Evolutionary conservation across 805 yeast species (phyloP), one percentile per base, ranked within the genome.

Genomic region (Wickerhamomyces bovis): DNA sequence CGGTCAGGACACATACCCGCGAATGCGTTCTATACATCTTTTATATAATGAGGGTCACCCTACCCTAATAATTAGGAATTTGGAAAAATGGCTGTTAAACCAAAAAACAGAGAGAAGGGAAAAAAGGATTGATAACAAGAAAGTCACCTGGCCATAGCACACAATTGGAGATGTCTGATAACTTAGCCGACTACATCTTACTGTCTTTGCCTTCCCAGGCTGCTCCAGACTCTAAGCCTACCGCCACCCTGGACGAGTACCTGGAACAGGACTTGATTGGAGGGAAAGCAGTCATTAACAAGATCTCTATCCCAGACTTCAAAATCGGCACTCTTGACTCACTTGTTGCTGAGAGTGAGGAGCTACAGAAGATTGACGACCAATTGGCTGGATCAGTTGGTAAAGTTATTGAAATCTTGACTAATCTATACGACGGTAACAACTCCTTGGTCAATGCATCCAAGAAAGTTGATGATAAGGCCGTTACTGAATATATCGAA

Each of bases 281-380:
- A 20, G 90, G 89, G 19, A 75, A 71, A 54, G 73, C 77, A 38
- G 81, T 78, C 42, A 71, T 87, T 30, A 65, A 73, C 45, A 69
- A 75, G 46, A 77, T 85, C 48, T 70, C 72, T 31, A 72, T 89
- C 44, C 98, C 98, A 8, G 80, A 75, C 51, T 92, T 94, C 68
- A 92, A 94, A 66, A 88, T 94, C 52, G 97, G 97, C 25, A 90
- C 98, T 12, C 76, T 94, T 61, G 99, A 94, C 67, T 83, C 89
- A 26, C 75, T 94, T 50, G 95, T 94, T 45, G 81, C 85, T 57
- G 90, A 90, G 67, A 81, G 90, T 64, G 99, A 94, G 60, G 98
- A 92, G 60, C 75, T 94, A 48, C 70, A 78, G 38, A 90, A 89
- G 63, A 70, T 83, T 46, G 99, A 94, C 67, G 70, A 71, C n/a